Percentiles rank a stretch among this genome's conserved stretches.
These are phyloP conservation scores for Pisolithus sp. DNA, from an alignment of 768 basidiomycete species.

Conservation along the genomic window DNA sequence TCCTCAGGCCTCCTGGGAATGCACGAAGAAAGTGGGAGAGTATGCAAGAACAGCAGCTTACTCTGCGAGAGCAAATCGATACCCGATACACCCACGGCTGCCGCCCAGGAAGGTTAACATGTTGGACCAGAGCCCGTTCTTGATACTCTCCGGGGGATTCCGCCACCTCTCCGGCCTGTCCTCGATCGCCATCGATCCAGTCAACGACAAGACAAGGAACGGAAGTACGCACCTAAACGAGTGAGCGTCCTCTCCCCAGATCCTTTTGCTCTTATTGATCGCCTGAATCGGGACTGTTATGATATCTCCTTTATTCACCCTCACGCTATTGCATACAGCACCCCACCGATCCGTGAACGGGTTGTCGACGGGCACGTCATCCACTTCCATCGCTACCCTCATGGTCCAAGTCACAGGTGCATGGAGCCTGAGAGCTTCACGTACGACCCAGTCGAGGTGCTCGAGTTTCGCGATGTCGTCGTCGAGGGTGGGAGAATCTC, in stretches of 20 bases:
- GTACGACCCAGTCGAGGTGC: slow-evolving; percentile 57
- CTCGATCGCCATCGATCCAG: slow-evolving; percentile 18
- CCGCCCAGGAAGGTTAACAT: slow-evolving; percentile 54
- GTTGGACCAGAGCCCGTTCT: slow-evolving; percentile 45
- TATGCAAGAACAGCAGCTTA: slow-evolving; percentile 29
- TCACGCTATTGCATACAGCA: slow-evolving; percentile 27
- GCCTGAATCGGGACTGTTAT: slow-evolving; percentile 56
- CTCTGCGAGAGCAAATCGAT: slow-evolving; percentile 55
- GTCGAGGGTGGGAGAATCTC: slow-evolving; percentile 12
- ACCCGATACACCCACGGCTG: slow-evolving; percentile 56
- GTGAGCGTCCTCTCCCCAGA: slow-evolving; percentile 66
- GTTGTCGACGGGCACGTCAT: slow-evolving; percentile 44
- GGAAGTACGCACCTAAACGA: slow-evolving; percentile 43
- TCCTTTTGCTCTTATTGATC: slow-evolving; percentile 45
- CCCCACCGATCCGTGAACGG: slow-evolving; percentile 30
- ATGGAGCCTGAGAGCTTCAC: slow-evolving; percentile 50
- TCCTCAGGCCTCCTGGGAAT: slow-evolving; percentile 15
- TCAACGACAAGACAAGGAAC: slow-evolving; percentile 11
- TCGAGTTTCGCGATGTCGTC: slow-evolving; percentile 35
- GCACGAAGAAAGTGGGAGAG: slow-evolving; percentile 4
- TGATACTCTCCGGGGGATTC: slow-evolving; percentile 29
- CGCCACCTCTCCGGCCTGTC: slow-evolving; percentile 51
- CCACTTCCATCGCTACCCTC: slow-evolving; percentile 43
- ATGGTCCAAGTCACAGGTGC: slow-evolving; percentile 55
- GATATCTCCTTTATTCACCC: slow-evolving; percentile 43